phyloP scores from a whole-genome alignment of 1,284 basidiomycete genomes.

The Cryptococcus jaspeensis region DNA sequence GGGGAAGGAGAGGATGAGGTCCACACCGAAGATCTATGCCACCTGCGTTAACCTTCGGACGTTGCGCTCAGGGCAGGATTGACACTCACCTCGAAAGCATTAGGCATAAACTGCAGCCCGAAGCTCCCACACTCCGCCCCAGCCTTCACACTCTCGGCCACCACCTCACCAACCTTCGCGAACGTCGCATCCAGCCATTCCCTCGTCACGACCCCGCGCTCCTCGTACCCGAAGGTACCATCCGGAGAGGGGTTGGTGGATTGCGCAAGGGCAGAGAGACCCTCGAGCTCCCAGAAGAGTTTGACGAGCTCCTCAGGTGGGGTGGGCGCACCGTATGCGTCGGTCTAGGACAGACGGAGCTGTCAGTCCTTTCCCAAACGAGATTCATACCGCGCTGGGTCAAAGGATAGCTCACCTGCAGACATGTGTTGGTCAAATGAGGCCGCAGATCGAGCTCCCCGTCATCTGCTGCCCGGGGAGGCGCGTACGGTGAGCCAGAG shows the following conservation, averaged over 20 bases:
- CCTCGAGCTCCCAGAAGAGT: conserved; percentile 72
- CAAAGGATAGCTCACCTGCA: conserved; percentile 64
- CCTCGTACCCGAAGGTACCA: conserved; percentile 36
- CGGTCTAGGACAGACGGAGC: conserved; percentile 37
- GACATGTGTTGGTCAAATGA: conserved; percentile 93
- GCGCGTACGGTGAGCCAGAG: conserved; percentile 64
- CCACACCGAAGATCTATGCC: conserved; percentile 84
- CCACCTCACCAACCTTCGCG: conserved; percentile 63
- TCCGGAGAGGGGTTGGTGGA: conserved; percentile 12
- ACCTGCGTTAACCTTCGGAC: too few relatives aligned
- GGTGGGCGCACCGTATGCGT: conserved; percentile 55
- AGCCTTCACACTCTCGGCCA: conserved; percentile 81
- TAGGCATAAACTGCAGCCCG: conserved; percentile 68
- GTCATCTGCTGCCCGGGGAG: conserved; percentile 45
- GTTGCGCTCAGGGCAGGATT: too few relatives aligned
- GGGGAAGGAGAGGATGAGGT: conserved; percentile 73
- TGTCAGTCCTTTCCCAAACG: too few relatives aligned
- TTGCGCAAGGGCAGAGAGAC: conserved; percentile 55
- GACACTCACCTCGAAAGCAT: conserved; percentile 83
- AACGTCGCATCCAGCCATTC: conserved; percentile 63
- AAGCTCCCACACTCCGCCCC: conserved; percentile 66
- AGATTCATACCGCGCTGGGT: too few relatives aligned
- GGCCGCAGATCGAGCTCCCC: conserved; percentile 61
- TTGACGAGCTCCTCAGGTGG: conserved; percentile 57
- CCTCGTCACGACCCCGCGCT: conserved; percentile 17